phyloP scores from a whole-genome alignment of 2,329 filamentous ascomycete species.

The Triangularia verruculosa region DNA sequence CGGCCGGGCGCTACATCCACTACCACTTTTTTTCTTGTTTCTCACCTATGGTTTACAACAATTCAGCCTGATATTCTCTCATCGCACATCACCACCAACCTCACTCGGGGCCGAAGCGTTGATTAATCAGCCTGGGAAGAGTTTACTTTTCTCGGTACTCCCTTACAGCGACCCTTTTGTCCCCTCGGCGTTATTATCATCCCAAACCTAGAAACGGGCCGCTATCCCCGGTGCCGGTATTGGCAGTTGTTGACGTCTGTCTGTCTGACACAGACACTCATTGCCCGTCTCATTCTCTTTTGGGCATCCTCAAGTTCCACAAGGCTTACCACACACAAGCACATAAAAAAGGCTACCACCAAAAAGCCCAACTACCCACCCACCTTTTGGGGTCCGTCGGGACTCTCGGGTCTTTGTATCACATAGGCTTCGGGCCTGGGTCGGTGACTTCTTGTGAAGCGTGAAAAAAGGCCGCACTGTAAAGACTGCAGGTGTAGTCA shows the following conservation, averaged over 20 bases:
- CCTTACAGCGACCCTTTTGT: background rate
- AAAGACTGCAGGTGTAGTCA: background rate
- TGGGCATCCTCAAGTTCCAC: background rate
- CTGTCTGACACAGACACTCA: background rate
- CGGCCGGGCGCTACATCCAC: too few species aligned
- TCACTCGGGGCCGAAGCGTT: background rate
- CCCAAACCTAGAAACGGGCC: background rate
- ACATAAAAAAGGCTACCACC: background rate
- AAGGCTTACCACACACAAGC: background rate
- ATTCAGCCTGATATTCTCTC: background rate
- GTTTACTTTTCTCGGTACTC: background rate
- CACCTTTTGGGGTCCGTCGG: background rate
- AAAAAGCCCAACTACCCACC: background rate
- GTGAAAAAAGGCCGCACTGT: background rate
- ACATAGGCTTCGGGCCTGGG: background rate
- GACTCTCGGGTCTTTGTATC: background rate
- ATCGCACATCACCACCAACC: background rate
- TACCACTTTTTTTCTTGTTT: background rate
- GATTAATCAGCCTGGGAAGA: background rate
- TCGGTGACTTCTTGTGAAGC: background rate
- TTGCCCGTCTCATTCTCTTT: background rate
- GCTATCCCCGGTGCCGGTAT: background rate
- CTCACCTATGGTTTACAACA: background rate
- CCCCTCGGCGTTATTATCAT: too few species aligned
- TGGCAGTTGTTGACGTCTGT: background rate